These are phyloP conservation scores for Botrytis squamosa DNA, from an alignment of 2,329 filamentous ascomycete genomes.

Conservation along the genomic window DNA sequence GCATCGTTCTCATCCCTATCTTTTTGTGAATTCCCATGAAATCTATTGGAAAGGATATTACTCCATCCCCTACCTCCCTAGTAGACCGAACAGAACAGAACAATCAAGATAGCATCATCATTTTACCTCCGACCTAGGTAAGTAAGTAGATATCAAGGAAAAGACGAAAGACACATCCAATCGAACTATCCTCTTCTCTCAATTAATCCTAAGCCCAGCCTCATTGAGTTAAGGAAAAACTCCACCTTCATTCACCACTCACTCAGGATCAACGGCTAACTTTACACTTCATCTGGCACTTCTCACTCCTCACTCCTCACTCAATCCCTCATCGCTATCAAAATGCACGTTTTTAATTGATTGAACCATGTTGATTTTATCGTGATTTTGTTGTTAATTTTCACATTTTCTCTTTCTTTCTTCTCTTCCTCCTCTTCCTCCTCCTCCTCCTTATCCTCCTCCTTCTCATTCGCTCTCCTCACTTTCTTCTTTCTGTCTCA, in stretches of 20 bases:
- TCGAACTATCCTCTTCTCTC: background rate
- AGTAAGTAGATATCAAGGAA: background rate
- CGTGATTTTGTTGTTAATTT: background rate
- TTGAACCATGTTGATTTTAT: background rate
- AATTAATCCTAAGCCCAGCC: background rate
- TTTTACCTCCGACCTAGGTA: background rate
- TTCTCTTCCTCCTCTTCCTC: background rate
- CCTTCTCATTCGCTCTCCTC: background rate
- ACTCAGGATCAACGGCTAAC: background rate
- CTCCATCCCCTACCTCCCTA: no score
- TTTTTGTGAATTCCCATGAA: background rate
- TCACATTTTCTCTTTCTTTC: background rate
- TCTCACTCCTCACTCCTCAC: background rate
- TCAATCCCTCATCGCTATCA: background rate
- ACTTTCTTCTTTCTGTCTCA: constrained; percentile 11
- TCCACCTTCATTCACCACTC: background rate
- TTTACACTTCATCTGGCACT: background rate
- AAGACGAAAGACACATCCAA: background rate
- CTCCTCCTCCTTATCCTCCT: background rate
- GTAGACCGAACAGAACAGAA: no score
- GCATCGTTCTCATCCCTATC: background rate
- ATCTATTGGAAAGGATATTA: background rate
- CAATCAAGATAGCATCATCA: background rate
- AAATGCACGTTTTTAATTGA: background rate
- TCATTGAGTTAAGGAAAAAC: background rate